Evolutionary conservation across 768 basidiomycete species (phyloP), one percentile per base, ranked within the genome.

Genomic region (Hirschioporus abietinus): DNA sequence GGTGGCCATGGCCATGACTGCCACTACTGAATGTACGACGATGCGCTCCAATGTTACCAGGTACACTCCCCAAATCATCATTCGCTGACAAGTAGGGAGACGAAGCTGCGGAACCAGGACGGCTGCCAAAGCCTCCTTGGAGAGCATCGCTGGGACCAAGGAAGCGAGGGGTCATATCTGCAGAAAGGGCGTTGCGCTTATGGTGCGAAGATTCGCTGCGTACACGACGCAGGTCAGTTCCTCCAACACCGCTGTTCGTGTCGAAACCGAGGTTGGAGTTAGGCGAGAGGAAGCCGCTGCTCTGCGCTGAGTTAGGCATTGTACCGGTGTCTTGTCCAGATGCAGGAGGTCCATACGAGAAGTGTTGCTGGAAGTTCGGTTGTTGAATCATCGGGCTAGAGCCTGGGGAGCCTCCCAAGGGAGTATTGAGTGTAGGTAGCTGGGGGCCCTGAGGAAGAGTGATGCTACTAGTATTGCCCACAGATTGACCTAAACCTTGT

Each of bases 1-100:
- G 25, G 30, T 61, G 60, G 4, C 60, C 58, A 59, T 59, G 58
- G 2, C 58, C 60, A 25, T 25, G 25, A 61, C 60, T 61, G 25
- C 60, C 60, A 12, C 80, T 81, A 25, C 79, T 80, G 12, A 76
- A 78, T 64, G 79, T 76, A 60, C 81, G 76, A 10, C 83, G 79
- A 66, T 83, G 82, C 10, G 85, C 85, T 69, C 81, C 42, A 52
- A 52, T 52, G 42, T 52, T 52, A 20, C 42, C 42, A 12, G 42
- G 42, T 3, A 52, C 42, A 2, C 42, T 52, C 20, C 5, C 5
- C 42, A 52, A 15, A 20, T 52, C 42, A 15, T 52, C 42, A 20
- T 5, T 5, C 4, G 42, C 42, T 1, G 42, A 52, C 42, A 52
- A 52, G 42, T 15, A 52, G 6, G 42, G 42, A 10, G 42, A 52